These are phyloP conservation scores for Sporothrix mexicana DNA, from an alignment of 2,329 filamentous ascomycete species.

Conservation along the genomic window DNA sequence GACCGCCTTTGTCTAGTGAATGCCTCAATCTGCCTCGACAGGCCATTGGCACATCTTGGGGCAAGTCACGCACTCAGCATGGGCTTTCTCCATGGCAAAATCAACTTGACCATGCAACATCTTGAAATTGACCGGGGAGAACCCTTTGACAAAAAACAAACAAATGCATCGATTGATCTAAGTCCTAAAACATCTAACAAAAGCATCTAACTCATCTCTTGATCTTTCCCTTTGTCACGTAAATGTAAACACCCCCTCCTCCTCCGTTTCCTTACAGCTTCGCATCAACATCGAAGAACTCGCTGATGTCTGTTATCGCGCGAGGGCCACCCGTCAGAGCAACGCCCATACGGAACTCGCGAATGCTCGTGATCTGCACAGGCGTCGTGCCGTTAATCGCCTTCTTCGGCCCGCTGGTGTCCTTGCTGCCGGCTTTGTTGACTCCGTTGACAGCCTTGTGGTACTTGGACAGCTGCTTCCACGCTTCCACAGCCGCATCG, in stretches of 20 bases:
- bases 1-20: slow-evolving; percentile 1
- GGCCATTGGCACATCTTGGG: no score
- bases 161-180: not conserved
- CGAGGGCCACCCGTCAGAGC: slow-evolving; percentile 73
- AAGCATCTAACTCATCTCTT: not conserved
- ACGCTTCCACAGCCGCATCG: slow-evolving; percentile 49
- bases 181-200: not conserved
- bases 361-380: slow-evolving; percentile 75
- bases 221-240: not conserved
- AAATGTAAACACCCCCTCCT: not conserved
- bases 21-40: slow-evolving; percentile 10
- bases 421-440: slow-evolving; percentile 43
- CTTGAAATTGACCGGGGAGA: not conserved
- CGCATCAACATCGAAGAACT: slow-evolving; percentile 83
- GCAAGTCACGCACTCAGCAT: not conserved
- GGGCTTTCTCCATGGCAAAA: not conserved
- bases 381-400: slow-evolving; percentile 59
- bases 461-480: slow-evolving; percentile 44
- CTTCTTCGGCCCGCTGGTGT: slow-evolving; percentile 45
- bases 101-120: not conserved
- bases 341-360: slow-evolving; percentile 78
- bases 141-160: not conserved
- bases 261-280: slow-evolving; percentile 66
- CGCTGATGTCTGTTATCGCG: slow-evolving; percentile 75
- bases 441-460: slow-evolving; percentile 44